Conservation (phyloP, 345 rosid species). For the Capsella bursapastoris region DNA sequence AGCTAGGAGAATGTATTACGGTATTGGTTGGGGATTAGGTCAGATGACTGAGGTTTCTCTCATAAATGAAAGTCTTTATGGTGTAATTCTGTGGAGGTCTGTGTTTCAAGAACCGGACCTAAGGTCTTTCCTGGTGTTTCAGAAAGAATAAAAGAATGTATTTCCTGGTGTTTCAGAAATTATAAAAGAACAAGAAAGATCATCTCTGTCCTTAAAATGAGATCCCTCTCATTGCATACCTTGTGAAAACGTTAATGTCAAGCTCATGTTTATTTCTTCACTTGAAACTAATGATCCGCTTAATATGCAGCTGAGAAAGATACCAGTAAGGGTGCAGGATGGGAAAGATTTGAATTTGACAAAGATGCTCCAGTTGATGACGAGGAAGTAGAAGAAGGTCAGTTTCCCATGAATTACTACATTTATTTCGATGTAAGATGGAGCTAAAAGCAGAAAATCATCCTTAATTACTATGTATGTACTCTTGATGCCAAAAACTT, state of each 20-base stretch:
- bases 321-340: conserved; percentile 71
- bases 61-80: background rate
- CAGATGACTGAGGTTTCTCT: background rate
- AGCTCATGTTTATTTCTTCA: conserved; percentile 8
- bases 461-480: background rate
- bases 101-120: background rate
- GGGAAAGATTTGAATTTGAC: conserved; percentile 91
- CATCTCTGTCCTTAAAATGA: background rate
- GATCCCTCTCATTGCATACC: background rate
- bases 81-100: conserved; percentile 11
- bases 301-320: conserved; percentile 74
- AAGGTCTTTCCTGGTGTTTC: background rate
- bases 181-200: conserved; percentile 16
- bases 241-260: background rate
- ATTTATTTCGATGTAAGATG: background rate
- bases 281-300: background rate
- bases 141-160: conserved; percentile 12
- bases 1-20: conserved; percentile 4
- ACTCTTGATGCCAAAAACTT: conserved; percentile 14
- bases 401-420: background rate
- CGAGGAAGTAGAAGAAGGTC: conserved; percentile 81
- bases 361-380: conserved; percentile 94
- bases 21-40: conserved; percentile 7
- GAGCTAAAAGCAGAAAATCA: background rate
- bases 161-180: conserved; percentile 5